These are phyloP conservation scores for Diaporthe sp. DNA, from an alignment of 2,329 filamentous ascomycete species.

Conservation along the genomic window DNA sequence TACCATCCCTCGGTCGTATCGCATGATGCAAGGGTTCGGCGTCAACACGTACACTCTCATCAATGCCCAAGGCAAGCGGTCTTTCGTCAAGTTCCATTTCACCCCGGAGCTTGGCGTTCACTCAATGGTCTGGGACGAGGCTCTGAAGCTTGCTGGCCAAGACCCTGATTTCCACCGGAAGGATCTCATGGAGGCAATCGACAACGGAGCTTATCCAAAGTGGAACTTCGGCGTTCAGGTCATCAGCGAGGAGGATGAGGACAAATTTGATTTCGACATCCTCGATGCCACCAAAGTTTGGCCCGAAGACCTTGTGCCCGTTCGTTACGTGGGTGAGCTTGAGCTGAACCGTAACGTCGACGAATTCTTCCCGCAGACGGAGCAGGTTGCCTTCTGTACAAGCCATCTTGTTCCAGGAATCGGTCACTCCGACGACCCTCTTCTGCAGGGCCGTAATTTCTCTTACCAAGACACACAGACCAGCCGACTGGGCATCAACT, in stretches of 20 bases:
- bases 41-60: slow-evolving; percentile 83
- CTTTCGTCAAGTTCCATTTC: slow-evolving; percentile 85
- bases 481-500: slow-evolving; percentile 79
- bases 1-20: slow-evolving; percentile 79
- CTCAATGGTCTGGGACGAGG: slow-evolving; percentile 85
- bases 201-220: slow-evolving; percentile 77
- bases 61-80: slow-evolving; percentile 77
- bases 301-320: slow-evolving; percentile 82
- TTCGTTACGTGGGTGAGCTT: slow-evolving; percentile 83
- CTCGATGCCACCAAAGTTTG: slow-evolving; percentile 89
- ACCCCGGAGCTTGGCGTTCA: slow-evolving; percentile 82
- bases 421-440: slow-evolving; percentile 81
- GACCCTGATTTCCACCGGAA: slow-evolving; percentile 88
- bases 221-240: slow-evolving; percentile 90
- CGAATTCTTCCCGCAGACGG: slow-evolving; percentile 86
- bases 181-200: slow-evolving; percentile 82
- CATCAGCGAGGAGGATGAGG: slow-evolving; percentile 75
- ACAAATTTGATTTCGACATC: slow-evolving; percentile 88
- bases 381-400: slow-evolving; percentile 88
- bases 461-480: slow-evolving; percentile 78
- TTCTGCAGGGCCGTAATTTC: slow-evolving; percentile 81
- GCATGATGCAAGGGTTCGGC: slow-evolving; percentile 90
- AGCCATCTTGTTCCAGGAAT: slow-evolving; percentile 84
- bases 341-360: slow-evolving; percentile 85
- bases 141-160: slow-evolving; percentile 79